Conservation (phyloP, 495 filamentous ascomycete genomes). For the Hyaloscypha finlandica region DNA sequence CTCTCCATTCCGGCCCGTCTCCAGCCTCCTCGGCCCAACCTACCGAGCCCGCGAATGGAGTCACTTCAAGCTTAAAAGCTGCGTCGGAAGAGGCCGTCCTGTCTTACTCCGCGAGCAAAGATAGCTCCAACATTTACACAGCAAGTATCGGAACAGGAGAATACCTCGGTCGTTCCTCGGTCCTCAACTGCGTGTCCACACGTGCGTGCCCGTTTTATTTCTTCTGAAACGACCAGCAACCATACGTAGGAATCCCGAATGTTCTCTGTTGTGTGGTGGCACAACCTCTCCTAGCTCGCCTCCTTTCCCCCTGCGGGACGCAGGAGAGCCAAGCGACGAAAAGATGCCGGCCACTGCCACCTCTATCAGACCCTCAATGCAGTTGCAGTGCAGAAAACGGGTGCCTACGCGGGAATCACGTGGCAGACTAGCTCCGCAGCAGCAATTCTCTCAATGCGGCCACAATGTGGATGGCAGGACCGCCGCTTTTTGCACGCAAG, state of each 20-base stretch:
- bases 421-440: conserved; percentile 10
- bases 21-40: neutral
- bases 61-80: neutral
- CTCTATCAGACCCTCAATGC: neutral
- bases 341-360: neutral
- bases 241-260: neutral
- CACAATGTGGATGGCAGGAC: neutral
- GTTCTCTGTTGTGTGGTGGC: neutral
- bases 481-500: neutral
- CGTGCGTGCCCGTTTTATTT: conserved; percentile 3
- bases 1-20: too few species aligned
- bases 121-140: neutral
- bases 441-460: neutral
- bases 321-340: neutral
- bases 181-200: neutral
- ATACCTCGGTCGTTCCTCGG: conserved; percentile 8
- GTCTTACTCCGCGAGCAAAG: neutral
- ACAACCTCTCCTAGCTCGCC: neutral
- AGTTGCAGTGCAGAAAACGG: neutral
- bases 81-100: neutral
- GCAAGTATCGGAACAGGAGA: neutral
- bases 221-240: neutral
- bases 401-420: neutral
- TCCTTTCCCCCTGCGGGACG: neutral
- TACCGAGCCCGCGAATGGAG: neutral